Base-by-base conservation (phyloP, 192 early-diverging fungal genomes). In the Entomortierella beljakovae region DNA sequence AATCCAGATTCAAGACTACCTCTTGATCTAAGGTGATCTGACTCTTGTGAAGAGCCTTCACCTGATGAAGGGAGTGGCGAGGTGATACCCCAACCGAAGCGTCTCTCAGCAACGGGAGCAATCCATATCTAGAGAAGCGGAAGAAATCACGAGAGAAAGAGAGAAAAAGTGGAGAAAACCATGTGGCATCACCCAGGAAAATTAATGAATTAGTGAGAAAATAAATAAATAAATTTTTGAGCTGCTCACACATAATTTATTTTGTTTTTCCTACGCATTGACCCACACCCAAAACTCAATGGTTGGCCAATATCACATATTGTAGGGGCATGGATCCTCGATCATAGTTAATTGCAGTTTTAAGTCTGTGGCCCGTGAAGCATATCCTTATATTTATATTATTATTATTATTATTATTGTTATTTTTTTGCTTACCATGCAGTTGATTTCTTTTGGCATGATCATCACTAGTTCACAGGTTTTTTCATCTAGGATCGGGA, bases 11-110 rank as follows among this genome's bases (percentile, higher is more conserved):
- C 63, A 1, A 43, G 15, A 38, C 58, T 67, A 0, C 25, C n/a
- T 22, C 40, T 20, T 9, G 28, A 9, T 37, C 38, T 20, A 28
- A 32, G 51, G n/a, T 51, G n/a, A 20, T 42, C 22, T 2, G 11
- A 31, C 5, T 48, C 37, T 6, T 64, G 55, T 2, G 48, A 15
- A 28, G 4, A 25, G 7, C 2, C 6, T 2, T 10, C 29, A 4
- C 54, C 0, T 22, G 28, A n/a, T 28, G 52, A 33, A 23, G 75
- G 75, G 22, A 70, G 4, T 7, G 66, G 61, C 8, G 75, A 60
- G 5, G 75, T 65, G 20, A 79, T 33, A 6, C 67, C 67, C 75
- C 75, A 79, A 11, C 75, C 75, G 23, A 79, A 70, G 9, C 75
- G 61, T 16, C 28, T 61, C n/a, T 70, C 75, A 15, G 61, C 52